Percentiles rank a stretch among this genome's conserved stretches.
These are phyloP conservation scores for Epichloe typhina DNA, from an alignment of 2,329 filamentous ascomycete genomes.

Conservation along the genomic window DNA sequence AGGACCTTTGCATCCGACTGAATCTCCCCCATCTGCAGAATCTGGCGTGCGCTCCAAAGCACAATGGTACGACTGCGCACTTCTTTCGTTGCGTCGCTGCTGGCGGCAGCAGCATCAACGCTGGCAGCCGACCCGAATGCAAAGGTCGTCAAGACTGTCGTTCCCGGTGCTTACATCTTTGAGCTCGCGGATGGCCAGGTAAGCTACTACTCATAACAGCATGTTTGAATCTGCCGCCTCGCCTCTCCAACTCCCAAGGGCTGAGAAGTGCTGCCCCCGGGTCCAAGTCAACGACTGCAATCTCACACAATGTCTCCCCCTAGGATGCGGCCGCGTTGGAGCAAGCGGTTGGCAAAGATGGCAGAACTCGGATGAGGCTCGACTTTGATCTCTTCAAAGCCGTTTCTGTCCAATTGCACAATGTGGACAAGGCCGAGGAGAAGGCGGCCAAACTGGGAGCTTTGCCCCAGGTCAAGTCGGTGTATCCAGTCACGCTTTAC, in stretches of 20 bases:
- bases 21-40: neutral
- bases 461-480: conserved; percentile 31
- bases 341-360: conserved; percentile 18
- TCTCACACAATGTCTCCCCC: neutral
- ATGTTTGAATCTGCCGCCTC: too few species aligned
- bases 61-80: conserved; percentile 8
- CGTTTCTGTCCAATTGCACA: conserved; percentile 37
- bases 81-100: conserved; percentile 7
- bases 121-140: conserved; percentile 1
- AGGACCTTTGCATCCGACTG: neutral
- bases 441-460: conserved; percentile 26
- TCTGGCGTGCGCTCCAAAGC: neutral
- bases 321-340: conserved; percentile 9
- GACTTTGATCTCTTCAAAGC: conserved; percentile 40
- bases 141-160: neutral
- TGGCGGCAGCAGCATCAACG: conserved; percentile 8
- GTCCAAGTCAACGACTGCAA: neutral
- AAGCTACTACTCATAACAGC: conserved; percentile 3
- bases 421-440: conserved; percentile 30
- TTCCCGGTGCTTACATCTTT: conserved; percentile 12
- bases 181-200: conserved; percentile 10
- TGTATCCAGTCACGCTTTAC: conserved; percentile 35
- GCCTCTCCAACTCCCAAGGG: neutral
- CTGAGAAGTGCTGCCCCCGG: neutral
- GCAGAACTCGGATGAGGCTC: conserved; percentile 32